A percentile compares a stretch with the other conserved stretches of the same genome.
Evolutionary conservation across 495 filamentous ascomycete genomes (phyloP).

Genomic region (Usnea hakonensis): DNA sequence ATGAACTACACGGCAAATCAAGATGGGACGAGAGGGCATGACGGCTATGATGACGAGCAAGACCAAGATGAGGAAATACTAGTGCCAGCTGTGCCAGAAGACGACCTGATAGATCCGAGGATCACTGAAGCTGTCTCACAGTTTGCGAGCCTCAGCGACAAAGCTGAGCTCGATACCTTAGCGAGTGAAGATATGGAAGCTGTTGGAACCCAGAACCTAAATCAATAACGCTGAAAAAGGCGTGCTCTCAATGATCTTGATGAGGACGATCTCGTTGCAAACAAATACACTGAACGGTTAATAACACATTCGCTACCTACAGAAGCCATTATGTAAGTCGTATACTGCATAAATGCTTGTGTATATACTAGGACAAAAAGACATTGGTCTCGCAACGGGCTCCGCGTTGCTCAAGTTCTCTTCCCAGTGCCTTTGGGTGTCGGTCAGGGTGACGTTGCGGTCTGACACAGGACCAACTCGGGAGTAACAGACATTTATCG

Average conservation of each 20-base stretch:
- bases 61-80: constrained; percentile 1
- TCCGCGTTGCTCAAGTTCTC: background rate
- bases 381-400: background rate
- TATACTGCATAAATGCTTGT: background rate
- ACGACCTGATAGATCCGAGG: constrained; percentile 1
- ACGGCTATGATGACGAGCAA: background rate
- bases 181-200: background rate
- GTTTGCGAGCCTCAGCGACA: constrained; percentile 27
- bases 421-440: background rate
- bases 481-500: no score
- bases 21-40: background rate
- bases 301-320: background rate
- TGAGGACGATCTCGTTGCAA: background rate
- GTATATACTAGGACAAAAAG: background rate
- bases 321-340: background rate
- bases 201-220: background rate
- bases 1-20: background rate
- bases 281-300: background rate
- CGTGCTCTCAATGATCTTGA: background rate
- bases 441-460: no score
- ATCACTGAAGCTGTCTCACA: constrained; percentile 25
- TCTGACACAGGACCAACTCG: no score
- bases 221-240: background rate
- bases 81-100: background rate
- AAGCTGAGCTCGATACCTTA: background rate